Evolutionary conservation across 1,284 basidiomycete genomes (phyloP).

Genomic region (Ceratobasidium sp.): DNA sequence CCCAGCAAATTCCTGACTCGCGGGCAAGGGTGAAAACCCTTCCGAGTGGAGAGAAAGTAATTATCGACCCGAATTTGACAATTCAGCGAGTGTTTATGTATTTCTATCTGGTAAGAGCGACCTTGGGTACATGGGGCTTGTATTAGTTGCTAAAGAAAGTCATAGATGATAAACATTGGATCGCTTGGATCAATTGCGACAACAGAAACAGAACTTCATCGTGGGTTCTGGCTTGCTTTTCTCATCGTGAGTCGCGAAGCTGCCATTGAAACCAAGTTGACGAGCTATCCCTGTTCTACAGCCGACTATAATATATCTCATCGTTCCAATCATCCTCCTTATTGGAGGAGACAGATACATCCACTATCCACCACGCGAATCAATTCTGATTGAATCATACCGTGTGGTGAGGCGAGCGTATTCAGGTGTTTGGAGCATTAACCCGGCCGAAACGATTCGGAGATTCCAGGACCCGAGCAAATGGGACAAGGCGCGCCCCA

Average conservation of each 20-base stretch:
- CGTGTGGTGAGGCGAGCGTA: conserved; percentile 53
- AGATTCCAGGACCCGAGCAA: conserved; percentile 55
- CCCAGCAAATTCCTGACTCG: conserved; percentile 54
- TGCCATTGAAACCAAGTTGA: neutral
- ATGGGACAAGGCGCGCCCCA: conserved; percentile 57
- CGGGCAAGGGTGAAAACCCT: conserved; percentile 48
- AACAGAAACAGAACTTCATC: conserved; percentile 55
- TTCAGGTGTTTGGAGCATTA: conserved; percentile 54
- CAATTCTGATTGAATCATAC: conserved; percentile 54
- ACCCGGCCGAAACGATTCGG: conserved; percentile 53
- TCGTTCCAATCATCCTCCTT: conserved; percentile 59
- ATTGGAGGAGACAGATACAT: conserved; percentile 59
- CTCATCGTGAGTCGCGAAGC: conserved; percentile 52
- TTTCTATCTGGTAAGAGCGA: conserved; percentile 49
- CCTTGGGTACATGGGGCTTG: neutral
- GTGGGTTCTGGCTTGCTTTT: conserved; percentile 59
- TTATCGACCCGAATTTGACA: conserved; percentile 62
- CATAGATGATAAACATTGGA: conserved; percentile 61
- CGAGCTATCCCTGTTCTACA: neutral
- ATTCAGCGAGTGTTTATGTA: conserved; percentile 52
- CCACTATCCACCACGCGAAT: conserved; percentile 60
- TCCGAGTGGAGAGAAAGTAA: conserved; percentile 57
- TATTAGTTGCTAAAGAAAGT: neutral
- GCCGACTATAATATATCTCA: conserved; percentile 54
- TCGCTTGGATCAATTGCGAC: conserved; percentile 59